Conservation (phyloP, 1,284 basidiomycete genomes). For the Paramarasmius palmivorus region DNA sequence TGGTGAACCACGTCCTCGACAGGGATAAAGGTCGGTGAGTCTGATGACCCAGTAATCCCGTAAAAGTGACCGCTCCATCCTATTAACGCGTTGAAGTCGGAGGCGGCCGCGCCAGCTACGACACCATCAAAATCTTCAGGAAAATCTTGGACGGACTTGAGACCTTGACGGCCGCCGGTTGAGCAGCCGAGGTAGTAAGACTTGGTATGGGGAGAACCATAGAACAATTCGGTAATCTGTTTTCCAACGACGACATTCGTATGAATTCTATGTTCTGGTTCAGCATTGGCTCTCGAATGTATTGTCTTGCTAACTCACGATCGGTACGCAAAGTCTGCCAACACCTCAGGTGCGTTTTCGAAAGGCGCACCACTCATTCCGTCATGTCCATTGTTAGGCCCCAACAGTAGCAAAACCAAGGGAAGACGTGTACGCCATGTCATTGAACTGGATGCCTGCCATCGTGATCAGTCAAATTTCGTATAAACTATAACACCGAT, state of each 20-base stretch:
- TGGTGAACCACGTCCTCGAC: constrained; percentile 7
- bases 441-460: constrained; percentile 10
- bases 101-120: constrained; percentile 18
- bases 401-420: constrained; percentile 14
- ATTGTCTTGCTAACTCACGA: constrained; percentile 5
- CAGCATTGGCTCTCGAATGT: background rate
- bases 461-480: background rate
- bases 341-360: constrained; percentile 7
- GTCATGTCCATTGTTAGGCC: constrained; percentile 13
- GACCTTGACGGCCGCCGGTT: constrained; percentile 21
- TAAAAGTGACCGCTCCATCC: constrained; percentile 10
- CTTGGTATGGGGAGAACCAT: constrained; percentile 10
- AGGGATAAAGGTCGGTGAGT: constrained; percentile 11
- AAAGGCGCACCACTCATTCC: constrained; percentile 12
- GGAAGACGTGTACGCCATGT: constrained; percentile 8
- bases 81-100: constrained; percentile 13
- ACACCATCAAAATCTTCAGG: constrained; percentile 23
- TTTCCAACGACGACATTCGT: constrained; percentile 17
- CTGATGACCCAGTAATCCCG: constrained; percentile 2
- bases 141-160: constrained; percentile 17
- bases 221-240: constrained; percentile 16
- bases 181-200: constrained; percentile 23
- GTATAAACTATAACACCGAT: background rate
- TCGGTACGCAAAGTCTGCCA: constrained; percentile 13
- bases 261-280: constrained; percentile 7